These are phyloP conservation scores for Phyllosticta citribraziliensis DNA, from an alignment of 2,329 filamentous ascomycete genomes.

Conservation along the genomic window DNA sequence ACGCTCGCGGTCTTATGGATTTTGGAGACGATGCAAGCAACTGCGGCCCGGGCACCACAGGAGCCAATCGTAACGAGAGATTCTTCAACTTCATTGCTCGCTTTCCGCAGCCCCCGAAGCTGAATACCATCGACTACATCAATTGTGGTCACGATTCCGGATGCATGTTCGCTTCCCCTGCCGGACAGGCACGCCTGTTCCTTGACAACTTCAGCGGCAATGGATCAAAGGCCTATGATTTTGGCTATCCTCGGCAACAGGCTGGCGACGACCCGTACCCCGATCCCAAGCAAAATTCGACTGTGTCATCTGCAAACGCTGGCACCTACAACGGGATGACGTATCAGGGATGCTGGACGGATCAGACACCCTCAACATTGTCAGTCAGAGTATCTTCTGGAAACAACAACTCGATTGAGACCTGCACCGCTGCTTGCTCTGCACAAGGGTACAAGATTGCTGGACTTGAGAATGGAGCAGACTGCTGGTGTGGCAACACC, in stretches of 20 bases:
- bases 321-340: constrained; percentile 26
- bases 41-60: constrained; percentile 24
- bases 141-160: constrained; percentile 25
- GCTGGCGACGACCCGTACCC: constrained; percentile 25
- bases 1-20: constrained; percentile 25
- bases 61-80: constrained; percentile 27
- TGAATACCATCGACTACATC: constrained; percentile 27
- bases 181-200: constrained; percentile 28
- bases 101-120: constrained; percentile 20
- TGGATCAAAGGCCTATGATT: constrained; percentile 24
- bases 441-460: constrained; percentile 24
- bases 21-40: constrained; percentile 24
- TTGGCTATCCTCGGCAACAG: constrained; percentile 26
- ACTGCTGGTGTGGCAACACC: constrained; percentile 26
- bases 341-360: constrained; percentile 28
- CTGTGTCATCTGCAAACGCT: constrained; percentile 12
- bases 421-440: constrained; percentile 21
- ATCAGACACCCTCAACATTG: constrained; percentile 18
- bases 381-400: constrained; percentile 18
- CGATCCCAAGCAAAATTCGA: constrained; percentile 16
- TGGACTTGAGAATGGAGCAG: constrained; percentile 22
- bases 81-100: constrained; percentile 31
- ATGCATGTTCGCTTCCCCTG: constrained; percentile 24
- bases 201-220: constrained; percentile 29
- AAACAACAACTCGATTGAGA: constrained; percentile 21